These are phyloP conservation scores for Fusarium nygamai DNA, from an alignment of 2,329 filamentous ascomycete species.

Conservation along the genomic window DNA sequence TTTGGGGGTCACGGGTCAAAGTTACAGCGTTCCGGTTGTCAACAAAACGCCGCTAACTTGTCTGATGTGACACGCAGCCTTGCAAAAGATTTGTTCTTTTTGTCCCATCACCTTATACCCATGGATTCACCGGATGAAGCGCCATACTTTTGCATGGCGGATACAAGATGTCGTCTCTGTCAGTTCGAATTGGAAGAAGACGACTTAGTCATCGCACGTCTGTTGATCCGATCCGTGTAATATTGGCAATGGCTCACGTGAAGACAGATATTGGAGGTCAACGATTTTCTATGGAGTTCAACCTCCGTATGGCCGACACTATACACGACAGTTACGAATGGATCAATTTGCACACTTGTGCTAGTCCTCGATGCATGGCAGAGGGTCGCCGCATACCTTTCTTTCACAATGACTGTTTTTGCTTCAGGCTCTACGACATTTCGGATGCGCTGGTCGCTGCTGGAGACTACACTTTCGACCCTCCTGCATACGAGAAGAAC, in stretches of 20 bases:
- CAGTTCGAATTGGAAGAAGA: slow-evolving; percentile 14
- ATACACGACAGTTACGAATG: background rate
- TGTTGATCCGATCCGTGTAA: background rate
- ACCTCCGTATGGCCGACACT: background rate
- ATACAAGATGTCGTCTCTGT: slow-evolving; percentile 22
- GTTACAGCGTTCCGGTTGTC: background rate
- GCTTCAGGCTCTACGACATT: slow-evolving; percentile 7
- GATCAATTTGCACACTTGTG: slow-evolving; percentile 15
- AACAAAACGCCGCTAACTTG: background rate
- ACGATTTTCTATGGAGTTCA: slow-evolving; percentile 1
- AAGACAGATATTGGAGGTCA: slow-evolving; percentile 5
- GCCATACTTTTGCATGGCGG: slow-evolving; percentile 27
- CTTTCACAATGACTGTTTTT: slow-evolving; percentile 18
- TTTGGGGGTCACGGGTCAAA: background rate
- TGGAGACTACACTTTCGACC: slow-evolving; percentile 11
- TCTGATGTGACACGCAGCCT: background rate
- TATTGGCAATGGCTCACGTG: background rate
- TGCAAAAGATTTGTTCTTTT: too few species aligned
- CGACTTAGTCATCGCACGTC: slow-evolving; percentile 19
- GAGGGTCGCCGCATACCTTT: background rate
- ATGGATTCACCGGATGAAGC: slow-evolving; percentile 3
- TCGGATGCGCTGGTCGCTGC: slow-evolving; percentile 14
- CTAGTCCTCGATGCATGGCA: background rate
- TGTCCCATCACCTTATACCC: too few species aligned
- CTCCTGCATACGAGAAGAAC: background rate